Evolutionary conservation across 2,329 filamentous ascomycete genomes (phyloP), one percentile per base, ranked within the genome.

Genomic region (Calonectria pteridis): DNA sequence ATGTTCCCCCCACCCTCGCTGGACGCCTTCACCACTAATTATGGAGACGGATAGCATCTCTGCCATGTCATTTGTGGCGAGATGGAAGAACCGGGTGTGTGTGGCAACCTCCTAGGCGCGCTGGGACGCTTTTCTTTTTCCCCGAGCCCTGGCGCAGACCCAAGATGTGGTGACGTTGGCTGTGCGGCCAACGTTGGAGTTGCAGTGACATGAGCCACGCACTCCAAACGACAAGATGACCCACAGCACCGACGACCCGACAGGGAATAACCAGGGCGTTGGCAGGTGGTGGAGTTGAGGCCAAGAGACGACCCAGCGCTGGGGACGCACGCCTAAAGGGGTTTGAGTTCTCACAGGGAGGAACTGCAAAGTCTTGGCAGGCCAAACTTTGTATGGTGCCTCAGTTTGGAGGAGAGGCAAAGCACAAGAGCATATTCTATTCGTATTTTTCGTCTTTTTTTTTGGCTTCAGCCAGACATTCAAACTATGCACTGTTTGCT

Each of bases 171-270:
- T 71, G 72, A 73, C 72, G 68, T 58, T 55, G 65, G 35, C 43
- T 23, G n/a, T 23, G 20, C 62, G 51, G 55, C 67, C 63, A 74
- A 64, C 68, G 55, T 23, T 58, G 49, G 31, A 33, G 72, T 68
- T 28, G 31, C 64, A 68, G 68, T 73, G 68, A 73, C 72, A 73
- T 73, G 67, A 72, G 64, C 70, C 64, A 37, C 64, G 64, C 70
- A 67, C 70, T 33, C 70, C 35, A 51, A 62, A 64, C 33, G 28
- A 35, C 37, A 58, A 55, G 46, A 26, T 11, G 53, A 20, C 31
- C 40, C 70, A 63, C 43, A 10, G n/a, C 20, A 26, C 29, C n/a
- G 35, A 43, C 35, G 55, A 62, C 11, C 55, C 35, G 55, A 16
- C 55, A 62, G 35, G 55, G 33, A 62, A 62, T 62, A 62, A 40